Conservation (phyloP, 2,329 filamentous ascomycete species). For the Boeremia exigua region DNA sequence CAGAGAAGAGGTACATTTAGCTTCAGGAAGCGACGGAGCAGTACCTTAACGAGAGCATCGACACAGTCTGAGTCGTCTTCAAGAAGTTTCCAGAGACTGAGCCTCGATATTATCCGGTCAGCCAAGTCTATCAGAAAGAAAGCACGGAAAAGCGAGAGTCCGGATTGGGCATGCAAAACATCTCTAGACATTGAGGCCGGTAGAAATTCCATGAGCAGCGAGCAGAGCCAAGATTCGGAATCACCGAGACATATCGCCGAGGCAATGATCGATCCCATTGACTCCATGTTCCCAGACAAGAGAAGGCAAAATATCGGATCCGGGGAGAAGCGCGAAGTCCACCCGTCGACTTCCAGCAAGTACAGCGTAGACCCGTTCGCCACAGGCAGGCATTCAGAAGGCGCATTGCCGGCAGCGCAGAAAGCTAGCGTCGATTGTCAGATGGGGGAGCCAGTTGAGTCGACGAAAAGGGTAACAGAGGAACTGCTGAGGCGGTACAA, state of each 20-base stretch:
- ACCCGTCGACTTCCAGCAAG: background rate
- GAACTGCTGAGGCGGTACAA: background rate
- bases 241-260: background rate
- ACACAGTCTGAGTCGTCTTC: background rate
- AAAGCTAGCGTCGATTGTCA: background rate
- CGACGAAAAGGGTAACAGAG: background rate
- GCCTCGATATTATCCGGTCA: background rate
- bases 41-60: background rate
- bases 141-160: background rate
- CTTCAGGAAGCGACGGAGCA: background rate
- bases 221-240: background rate
- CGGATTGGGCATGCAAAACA: conserved; percentile 7
- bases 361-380: background rate
- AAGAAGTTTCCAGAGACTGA: background rate
- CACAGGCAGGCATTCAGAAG: background rate
- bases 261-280: background rate
- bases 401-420: background rate
- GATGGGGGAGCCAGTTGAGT: background rate
- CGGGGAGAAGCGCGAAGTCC: background rate
- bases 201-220: background rate
- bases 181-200: conserved; percentile 5
- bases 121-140: background rate
- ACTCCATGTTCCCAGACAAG: background rate
- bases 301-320: background rate
- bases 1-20: background rate